These are phyloP conservation scores for Berberis vulgaris DNA, from an alignment of 164 flowering plant genomes.

Conservation along the genomic window DNA sequence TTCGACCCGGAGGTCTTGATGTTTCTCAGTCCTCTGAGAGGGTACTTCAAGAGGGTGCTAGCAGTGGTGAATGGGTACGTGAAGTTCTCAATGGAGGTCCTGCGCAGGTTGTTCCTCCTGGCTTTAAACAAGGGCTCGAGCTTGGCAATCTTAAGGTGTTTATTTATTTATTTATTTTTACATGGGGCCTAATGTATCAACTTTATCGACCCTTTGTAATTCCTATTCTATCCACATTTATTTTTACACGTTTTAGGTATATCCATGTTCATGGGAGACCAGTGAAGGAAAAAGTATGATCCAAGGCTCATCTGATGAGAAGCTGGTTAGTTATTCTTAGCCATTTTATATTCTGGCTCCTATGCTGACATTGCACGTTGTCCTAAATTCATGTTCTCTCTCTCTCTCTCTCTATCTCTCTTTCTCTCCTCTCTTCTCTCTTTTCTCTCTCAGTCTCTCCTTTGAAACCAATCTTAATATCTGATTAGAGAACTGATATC, in stretches of 20 bases:
- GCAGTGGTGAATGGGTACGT: conserved; percentile 72
- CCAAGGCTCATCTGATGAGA: conserved; percentile 29
- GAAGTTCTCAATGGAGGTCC: conserved; percentile 71
- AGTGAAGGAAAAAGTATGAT: conserved; percentile 24
- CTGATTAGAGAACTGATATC: too few species aligned
- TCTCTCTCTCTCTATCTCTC: not conserved
- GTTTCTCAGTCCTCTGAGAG: conserved; percentile 52
- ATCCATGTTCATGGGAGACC: conserved; percentile 58
- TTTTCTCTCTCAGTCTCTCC: too few species aligned
- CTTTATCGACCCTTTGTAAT: not conserved
- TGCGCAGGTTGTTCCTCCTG: conserved; percentile 55
- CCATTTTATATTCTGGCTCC: not conserved
- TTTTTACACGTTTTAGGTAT: conserved; percentile 30
- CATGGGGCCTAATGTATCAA: not conserved
- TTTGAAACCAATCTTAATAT: too few species aligned
- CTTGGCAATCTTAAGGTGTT: conserved; percentile 77
- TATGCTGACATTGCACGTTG: not conserved
- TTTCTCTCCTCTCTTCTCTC: too few species aligned
- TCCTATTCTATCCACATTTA: not conserved
- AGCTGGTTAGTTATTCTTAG: conserved; percentile 37
- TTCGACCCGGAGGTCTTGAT: conserved; percentile 90
- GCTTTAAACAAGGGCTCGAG: conserved; percentile 71
- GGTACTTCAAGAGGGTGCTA: conserved; percentile 59
- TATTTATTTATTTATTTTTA: not conserved
- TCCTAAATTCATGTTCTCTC: not conserved